Evolutionary conservation across 179 eudicot genomes (phyloP), one percentile per base, ranked within the genome.

Genomic region (Vitellaria paradoxa): DNA sequence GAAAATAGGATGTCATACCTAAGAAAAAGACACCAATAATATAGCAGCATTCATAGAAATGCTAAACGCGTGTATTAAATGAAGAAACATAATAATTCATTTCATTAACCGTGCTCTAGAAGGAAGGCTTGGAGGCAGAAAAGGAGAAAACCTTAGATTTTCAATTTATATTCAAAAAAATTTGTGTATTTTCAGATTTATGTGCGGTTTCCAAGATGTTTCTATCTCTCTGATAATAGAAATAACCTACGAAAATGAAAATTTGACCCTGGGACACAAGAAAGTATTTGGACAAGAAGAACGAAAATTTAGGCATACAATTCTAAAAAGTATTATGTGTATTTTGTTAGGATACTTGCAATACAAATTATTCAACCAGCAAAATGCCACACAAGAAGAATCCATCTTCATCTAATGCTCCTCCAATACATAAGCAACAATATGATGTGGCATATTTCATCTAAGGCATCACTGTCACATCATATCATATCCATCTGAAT

Each of bases 81-180:
- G 24, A 45, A 42, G 52, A 67, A 68, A 42, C 18, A 68, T n/a
- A 9, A 46, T 17, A 37, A 65, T 10, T 46, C 30, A 10, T 23
- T 68, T 47, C 72, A 68, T 46, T 68, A 68, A 68, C 72, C 72
- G 47, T 68, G 72, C 56, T 47, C 56, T 55, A 20, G 72, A 66
- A 66, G 50, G 70, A 68, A 68, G 72, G 56, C 46, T 21, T 68
- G 56, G 70, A 68, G 56, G 46, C 56, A 20, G 18, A 14, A 47
- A 47, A 23, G 49, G 9, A 47, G 5, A 23, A 20, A 68, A 68
- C 12, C 70, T 42, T 45, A 50, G 70, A 67, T 18, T 67, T 67
- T 9, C 18, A 18, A 17, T 45, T 50, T 50, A 42, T 42, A 42
- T 42, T 67, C 11, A 50, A 42, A 45, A 13, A 67, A 23, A 7